phyloP scores from a whole-genome alignment of 768 basidiomycete genomes.

The Pleurotus eryngii region DNA sequence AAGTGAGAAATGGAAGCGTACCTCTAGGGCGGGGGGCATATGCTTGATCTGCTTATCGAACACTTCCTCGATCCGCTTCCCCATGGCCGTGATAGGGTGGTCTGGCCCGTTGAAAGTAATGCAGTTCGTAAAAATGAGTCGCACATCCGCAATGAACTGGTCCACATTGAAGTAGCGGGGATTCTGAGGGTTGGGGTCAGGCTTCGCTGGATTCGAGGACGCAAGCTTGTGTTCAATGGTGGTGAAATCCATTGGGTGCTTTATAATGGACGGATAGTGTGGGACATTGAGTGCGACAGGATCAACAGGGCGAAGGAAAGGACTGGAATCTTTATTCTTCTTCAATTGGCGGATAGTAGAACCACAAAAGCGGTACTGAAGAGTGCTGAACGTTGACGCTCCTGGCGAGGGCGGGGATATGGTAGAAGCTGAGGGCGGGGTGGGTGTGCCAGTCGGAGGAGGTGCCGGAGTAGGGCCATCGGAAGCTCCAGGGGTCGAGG shows the following conservation, averaged over 20 bases:
- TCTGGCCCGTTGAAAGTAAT: conserved; percentile 91
- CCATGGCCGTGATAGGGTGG: conserved; percentile 75
- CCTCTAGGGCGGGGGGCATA: conserved; percentile 75
- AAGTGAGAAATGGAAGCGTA: conserved; percentile 32
- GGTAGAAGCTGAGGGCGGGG: conserved; percentile 20
- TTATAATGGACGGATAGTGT: conserved; percentile 85
- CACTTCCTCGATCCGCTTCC: conserved; percentile 74
- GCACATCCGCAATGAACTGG: conserved; percentile 83
- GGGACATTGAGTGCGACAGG: conserved; percentile 78
- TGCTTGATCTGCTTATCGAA: conserved; percentile 90
- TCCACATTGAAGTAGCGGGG: conserved; percentile 77
- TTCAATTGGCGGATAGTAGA: conserved; percentile 79
- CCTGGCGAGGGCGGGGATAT: conserved; percentile 9
- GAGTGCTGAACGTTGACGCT: conserved; percentile 50
- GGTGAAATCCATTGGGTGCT: conserved; percentile 89
- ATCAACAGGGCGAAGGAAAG: conserved; percentile 90
- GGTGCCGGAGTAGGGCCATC: conserved; percentile 35
- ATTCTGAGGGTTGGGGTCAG: conserved; percentile 62
- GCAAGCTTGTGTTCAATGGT: conserved; percentile 87
- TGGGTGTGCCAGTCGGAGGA: conserved; percentile 18
- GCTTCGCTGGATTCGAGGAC: conserved; percentile 77
- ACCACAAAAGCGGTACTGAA: conserved; percentile 78
- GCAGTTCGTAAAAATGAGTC: conserved; percentile 86
- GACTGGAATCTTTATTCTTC: conserved; percentile 77
- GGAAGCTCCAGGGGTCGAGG: conserved; percentile 36